Evolutionary conservation across 768 basidiomycete species (phyloP).

Genomic region (Royoungia palumana): DNA sequence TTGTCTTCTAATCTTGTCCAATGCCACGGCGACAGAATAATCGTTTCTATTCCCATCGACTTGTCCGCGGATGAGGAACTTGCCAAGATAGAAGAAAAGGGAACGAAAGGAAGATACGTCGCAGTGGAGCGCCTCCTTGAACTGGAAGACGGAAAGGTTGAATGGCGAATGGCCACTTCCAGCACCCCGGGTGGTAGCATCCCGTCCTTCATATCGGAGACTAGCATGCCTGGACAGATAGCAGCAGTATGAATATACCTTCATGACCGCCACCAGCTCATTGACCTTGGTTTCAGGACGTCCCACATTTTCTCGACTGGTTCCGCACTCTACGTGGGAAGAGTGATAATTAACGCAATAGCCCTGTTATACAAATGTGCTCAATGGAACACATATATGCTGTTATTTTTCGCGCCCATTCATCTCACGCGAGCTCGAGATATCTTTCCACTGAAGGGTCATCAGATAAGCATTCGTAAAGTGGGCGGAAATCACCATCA

Average conservation of each 20-base stretch:
- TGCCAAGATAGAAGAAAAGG: constrained; percentile 59
- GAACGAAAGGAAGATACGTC: constrained; percentile 63
- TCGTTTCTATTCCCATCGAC: constrained; percentile 68
- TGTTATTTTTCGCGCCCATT: not conserved
- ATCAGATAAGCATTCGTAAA: constrained; percentile 5
- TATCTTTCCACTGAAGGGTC: constrained; percentile 70
- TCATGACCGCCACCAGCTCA: not conserved
- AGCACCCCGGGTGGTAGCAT: constrained; percentile 69
- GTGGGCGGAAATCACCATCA: constrained; percentile 33
- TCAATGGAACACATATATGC: not conserved
- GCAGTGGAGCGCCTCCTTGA: constrained; percentile 66
- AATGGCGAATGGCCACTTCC: constrained; percentile 81
- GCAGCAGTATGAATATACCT: constrained; percentile 42
- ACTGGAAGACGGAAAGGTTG: constrained; percentile 58
- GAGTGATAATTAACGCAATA: not conserved
- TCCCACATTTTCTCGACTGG: constrained; percentile 71
- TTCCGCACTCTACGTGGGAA: constrained; percentile 37
- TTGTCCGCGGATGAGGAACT: constrained; percentile 55
- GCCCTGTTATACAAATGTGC: not conserved
- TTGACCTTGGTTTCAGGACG: constrained; percentile 47
- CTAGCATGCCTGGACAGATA: constrained; percentile 58
- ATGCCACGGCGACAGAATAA: constrained; percentile 19
- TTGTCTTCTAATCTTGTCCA: not conserved
- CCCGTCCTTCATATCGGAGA: constrained; percentile 61
- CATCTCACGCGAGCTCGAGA: constrained; percentile 65